Percentiles rank a stretch among this genome's conserved stretches.
Evolutionary conservation across 78 protist species (phyloP).

Genomic region (Dictyostelium brefeldianum): DNA sequence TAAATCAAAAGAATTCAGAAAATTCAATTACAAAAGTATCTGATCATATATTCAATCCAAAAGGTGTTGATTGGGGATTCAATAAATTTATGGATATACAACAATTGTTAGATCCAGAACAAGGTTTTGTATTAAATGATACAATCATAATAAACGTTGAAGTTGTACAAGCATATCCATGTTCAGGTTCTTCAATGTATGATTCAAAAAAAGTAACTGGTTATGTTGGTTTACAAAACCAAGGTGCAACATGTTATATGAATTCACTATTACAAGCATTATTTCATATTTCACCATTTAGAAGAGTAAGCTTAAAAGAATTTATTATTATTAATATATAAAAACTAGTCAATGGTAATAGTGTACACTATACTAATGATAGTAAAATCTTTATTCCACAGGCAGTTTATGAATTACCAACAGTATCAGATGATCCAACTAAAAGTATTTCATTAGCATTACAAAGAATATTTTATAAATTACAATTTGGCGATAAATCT

Average conservation of each 20-base stretch:
- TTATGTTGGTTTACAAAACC: slow-evolving; percentile 89
- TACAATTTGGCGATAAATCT: slow-evolving; percentile 73
- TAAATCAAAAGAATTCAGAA: slow-evolving; percentile 78
- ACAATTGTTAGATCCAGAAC: slow-evolving; percentile 15
- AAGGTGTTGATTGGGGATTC: slow-evolving; percentile 75
- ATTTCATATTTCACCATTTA: slow-evolving; percentile 76
- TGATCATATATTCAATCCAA: slow-evolving; percentile 35
- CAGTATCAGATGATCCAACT: slow-evolving; percentile 54
- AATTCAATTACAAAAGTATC: slow-evolving; percentile 19
- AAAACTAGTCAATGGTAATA: too few relatives aligned
- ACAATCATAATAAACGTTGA: slow-evolving; percentile 29
- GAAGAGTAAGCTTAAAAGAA: slow-evolving; percentile 43
- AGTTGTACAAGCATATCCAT: slow-evolving; percentile 4
- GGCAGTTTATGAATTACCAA: slow-evolving; percentile 73
- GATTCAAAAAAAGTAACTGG: slow-evolving; percentile 80
- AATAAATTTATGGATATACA: slow-evolving; percentile 44
- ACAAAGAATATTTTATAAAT: slow-evolving; percentile 85
- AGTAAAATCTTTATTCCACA: too few relatives aligned
- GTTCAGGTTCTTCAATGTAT: slow-evolving; percentile 15
- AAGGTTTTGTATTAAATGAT: slow-evolving; percentile 46
- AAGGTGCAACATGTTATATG: slow-evolving; percentile 96
- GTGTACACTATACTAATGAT: too few relatives aligned
- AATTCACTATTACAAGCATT: slow-evolving; percentile 90
- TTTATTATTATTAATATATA: too few relatives aligned
- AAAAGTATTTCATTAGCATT: slow-evolving; percentile 84